Evolutionary conservation across 192 early-diverging fungal species (phyloP).

Genomic region (Backusella liffmaniae): DNA sequence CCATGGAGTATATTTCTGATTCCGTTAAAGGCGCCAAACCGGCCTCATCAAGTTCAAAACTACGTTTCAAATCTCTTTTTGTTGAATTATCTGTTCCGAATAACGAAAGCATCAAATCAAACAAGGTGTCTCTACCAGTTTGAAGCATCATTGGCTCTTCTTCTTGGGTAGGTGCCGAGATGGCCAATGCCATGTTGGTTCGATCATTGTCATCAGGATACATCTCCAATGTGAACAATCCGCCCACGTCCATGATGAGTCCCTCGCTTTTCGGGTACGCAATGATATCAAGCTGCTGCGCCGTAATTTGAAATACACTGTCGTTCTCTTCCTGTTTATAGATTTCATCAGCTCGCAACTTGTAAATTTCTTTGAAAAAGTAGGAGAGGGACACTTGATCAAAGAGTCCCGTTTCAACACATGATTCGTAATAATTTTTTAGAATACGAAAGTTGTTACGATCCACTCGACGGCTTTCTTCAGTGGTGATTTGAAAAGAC

Average conservation of each 20-base stretch:
- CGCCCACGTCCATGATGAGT: background rate
- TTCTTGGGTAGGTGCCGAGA: background rate
- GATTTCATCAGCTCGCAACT: background rate
- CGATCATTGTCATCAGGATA: background rate
- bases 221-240: conserved; percentile 4
- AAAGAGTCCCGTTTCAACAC: conserved; percentile 37
- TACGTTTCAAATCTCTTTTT: background rate
- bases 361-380: background rate
- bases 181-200: background rate
- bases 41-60: background rate
- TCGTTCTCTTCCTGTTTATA: background rate
- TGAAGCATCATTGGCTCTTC: background rate
- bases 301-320: background rate
- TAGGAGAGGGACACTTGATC: background rate
- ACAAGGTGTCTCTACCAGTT: background rate
- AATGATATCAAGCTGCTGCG: background rate
- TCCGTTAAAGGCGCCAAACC: background rate
- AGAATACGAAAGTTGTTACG: conserved; percentile 54
- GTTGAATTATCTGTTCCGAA: background rate
- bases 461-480: conserved; percentile 30
- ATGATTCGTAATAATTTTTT: conserved; percentile 55
- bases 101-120: background rate
- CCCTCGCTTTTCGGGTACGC: background rate
- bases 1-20: conserved; percentile 19
- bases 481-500: background rate